Conservation (phyloP, 371 early-diverging fungal genomes). For the Gilbertella persicaria region DNA sequence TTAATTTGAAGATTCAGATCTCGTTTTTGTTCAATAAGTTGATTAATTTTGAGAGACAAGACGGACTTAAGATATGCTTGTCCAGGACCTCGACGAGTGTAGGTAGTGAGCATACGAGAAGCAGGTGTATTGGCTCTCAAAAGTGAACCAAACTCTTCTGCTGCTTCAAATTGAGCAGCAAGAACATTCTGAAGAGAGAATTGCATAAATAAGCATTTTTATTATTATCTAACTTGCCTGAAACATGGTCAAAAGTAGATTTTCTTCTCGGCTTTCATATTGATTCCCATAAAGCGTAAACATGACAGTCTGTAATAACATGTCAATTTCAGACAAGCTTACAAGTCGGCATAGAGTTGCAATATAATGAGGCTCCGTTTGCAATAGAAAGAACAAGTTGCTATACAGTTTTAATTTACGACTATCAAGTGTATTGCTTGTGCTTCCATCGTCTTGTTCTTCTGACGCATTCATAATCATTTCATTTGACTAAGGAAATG, state of each 20-base stretch:
- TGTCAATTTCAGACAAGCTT: constrained; percentile 87
- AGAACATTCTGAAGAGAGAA: constrained; percentile 69
- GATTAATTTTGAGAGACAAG: constrained; percentile 80
- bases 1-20: constrained; percentile 87
- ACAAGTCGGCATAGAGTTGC: constrained; percentile 85
- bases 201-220: background rate
- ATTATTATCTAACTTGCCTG: constrained; percentile 60
- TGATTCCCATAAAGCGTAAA: constrained; percentile 95
- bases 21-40: constrained; percentile 37
- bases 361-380: constrained; percentile 89
- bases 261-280: constrained; percentile 94
- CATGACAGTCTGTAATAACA: constrained; percentile 93
- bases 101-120: constrained; percentile 96
- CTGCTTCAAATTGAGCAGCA: constrained; percentile 86
- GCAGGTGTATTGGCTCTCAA: constrained; percentile 95
- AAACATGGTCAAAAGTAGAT: constrained; percentile 92
- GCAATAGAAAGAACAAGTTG: constrained; percentile 89
- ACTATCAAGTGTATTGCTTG: constrained; percentile 69
- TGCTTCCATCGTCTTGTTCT: constrained; percentile 67
- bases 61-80: constrained; percentile 91
- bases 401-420: constrained; percentile 85
- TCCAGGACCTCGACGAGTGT: constrained; percentile 92
- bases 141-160: constrained; percentile 84
- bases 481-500: background rate
- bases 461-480: constrained; percentile 81